Base-by-base conservation (phyloP, 331 rosid species). In the Pyracantha coccinea region DNA sequence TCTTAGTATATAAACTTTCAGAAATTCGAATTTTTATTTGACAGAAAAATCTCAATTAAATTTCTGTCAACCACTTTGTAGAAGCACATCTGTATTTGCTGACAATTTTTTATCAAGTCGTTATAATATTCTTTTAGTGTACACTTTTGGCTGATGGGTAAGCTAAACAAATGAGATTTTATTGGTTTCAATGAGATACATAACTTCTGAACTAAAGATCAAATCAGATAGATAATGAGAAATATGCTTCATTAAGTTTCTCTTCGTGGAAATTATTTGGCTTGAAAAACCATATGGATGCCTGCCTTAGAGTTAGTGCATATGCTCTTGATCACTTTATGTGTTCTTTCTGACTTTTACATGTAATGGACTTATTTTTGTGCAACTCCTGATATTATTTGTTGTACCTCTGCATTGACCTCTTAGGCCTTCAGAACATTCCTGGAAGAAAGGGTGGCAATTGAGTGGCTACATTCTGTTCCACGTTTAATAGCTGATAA, bases 401-500 rank as follows among this genome's bases (percentile, higher is more conserved):
- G 23, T 75, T 61, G 29, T 53, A 35, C 24, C 27, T 53, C 7
- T 74, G 33, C 66, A 41, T 76, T 21, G 62, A 71, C 66, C 33
- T 75, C 75, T 58, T 69, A 91, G 98, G 98, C 93, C 79, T 88
- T 91, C 63, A 89, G 92, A 83, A 87, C 79, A 73, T 91, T 85
- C 71, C 78, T 91, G 21, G 87, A 90, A 45, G 86, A 83, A 86
- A 82, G 82, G 71, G 97, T 93, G 77, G 85, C 83, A 53, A 83
- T 64, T 25, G 96, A 93, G 83, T 91, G 98, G 98, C 89, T 93
- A 69, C 95, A 87, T 75, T 91, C 98, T 53, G 86, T 93, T 83
- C 98, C 97, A 2, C 95, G 89, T 69, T 80, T 90, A 69, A 87
- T 91, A 71, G 45, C 87, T 45, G 98, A 93, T 77, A 90, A 90